Conservation (phyloP, 1,139 yeast genomes). For the Diutina siamensis region DNA sequence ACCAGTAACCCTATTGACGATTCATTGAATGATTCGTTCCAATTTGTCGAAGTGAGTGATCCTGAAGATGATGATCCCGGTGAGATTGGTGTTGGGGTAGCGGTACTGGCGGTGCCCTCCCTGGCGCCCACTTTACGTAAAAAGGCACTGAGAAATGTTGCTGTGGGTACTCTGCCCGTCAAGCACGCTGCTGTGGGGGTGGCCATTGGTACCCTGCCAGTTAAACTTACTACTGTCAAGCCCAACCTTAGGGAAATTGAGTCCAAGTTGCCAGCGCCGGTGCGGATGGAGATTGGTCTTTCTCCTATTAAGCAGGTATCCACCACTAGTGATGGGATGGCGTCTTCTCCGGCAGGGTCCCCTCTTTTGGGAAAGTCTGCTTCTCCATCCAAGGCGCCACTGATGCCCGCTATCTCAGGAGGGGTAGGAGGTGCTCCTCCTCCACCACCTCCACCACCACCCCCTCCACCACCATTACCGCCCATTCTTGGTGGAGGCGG, state of each 20-base stretch:
- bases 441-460: background rate
- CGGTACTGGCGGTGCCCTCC: background rate
- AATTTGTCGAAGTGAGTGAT: background rate
- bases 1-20: no score
- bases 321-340: no score
- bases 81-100: background rate
- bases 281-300: background rate
- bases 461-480: constrained; percentile 15
- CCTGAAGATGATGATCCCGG: background rate
- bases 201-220: constrained; percentile 2
- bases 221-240: background rate
- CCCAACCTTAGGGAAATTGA: background rate
- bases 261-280: background rate
- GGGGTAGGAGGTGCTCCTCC: no score
- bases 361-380: no score
- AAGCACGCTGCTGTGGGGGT: background rate
- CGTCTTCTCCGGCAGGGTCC: no score
- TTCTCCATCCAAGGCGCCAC: no score
- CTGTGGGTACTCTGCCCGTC: constrained; percentile 4
- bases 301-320: background rate
- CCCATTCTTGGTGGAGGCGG: constrained; percentile 16
- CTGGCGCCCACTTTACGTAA: background rate
- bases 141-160: background rate
- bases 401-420: no score
- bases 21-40: background rate